Evolutionary conservation across 2,329 filamentous ascomycete genomes (phyloP), one percentile per base, ranked within the genome.

Genomic region (Nemania sp.): DNA sequence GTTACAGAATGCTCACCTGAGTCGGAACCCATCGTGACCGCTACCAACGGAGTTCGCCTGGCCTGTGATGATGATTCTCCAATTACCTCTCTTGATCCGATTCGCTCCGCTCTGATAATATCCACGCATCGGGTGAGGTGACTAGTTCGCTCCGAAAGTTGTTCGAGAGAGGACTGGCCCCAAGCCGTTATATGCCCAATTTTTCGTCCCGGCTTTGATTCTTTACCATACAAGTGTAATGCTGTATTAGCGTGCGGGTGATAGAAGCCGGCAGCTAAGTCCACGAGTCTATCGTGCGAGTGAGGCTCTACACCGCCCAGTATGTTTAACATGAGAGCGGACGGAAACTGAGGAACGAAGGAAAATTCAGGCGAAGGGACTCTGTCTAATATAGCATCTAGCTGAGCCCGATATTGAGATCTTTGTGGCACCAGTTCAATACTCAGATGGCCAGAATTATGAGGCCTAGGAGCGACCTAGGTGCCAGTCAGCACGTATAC

Each of bases 381-480:
- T 63, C 79, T 76, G 59, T 81, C 91, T 39, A 97, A 84, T 64
- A 99, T 94, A 1, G 94, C 87, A 61, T 89, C 86, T 10, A 98
- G 85, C 73, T 99, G 93, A 1, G 92, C 90, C 74, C 95, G 92
- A 77, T 91, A 99, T 76, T 99, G 95, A 0, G 92, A 97, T 78
- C 88, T 82, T 62, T 94, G 86, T 0, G 88, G 86, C 0, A 88
- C 91, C 3, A 91, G 91, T 78, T 99, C 94, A 66, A 98, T 98
- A 2, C 91, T 96, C 77, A 93, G 94, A 77, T 98, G 95, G 0
- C 95, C 95, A 0, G 91, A 96, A 79, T 97, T 97, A 78, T 97
- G 93, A 11, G 71, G 71, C 10, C 72, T 63, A 46, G 72, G 72
- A 15, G 72, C 72, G 35, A 67, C 63, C 62, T 66, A 21, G 13